phyloP scores from a whole-genome alignment of 805 yeast species.

The Suhomyces pyralidae region DNA sequence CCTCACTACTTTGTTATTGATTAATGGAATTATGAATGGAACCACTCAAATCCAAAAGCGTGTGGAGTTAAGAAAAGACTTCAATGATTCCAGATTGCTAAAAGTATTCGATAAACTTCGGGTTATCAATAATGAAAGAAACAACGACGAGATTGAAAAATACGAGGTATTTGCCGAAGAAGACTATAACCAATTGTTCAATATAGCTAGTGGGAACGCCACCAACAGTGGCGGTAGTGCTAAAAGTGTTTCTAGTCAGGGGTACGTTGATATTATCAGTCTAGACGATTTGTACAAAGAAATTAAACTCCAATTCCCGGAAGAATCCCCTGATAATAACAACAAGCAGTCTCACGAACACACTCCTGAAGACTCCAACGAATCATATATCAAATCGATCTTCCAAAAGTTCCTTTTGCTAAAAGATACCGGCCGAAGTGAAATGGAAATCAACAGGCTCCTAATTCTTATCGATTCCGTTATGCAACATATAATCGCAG shows the following conservation, averaged over 20 bases:
- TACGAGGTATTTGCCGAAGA: conserved; percentile 40
- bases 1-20: conserved; percentile 33
- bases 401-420: conserved; percentile 25
- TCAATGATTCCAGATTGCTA: conserved; percentile 33
- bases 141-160: conserved; percentile 36
- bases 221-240: conserved; percentile 4
- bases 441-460: conserved; percentile 22
- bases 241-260: conserved; percentile 7
- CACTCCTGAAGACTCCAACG: conserved; percentile 4
- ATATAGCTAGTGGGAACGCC: conserved; percentile 5
- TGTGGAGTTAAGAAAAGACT: conserved; percentile 32
- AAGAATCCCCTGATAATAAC: conserved; percentile 5
- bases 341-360: conserved; percentile 6
- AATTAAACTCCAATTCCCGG: conserved; percentile 8
- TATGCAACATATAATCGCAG: conserved; percentile 28
- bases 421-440: conserved; percentile 22
- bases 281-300: conserved; percentile 12
- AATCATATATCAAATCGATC: conserved; percentile 17
- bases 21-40: conserved; percentile 32
- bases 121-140: conserved; percentile 26
- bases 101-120: conserved; percentile 35
- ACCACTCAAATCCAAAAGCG: conserved; percentile 26
- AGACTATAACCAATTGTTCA: conserved; percentile 28
- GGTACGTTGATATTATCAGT: conserved; percentile 1
- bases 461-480: conserved; percentile 30